Base-by-base conservation (phyloP, 345 rosid species). In the Streptanthus diversifolius region DNA sequence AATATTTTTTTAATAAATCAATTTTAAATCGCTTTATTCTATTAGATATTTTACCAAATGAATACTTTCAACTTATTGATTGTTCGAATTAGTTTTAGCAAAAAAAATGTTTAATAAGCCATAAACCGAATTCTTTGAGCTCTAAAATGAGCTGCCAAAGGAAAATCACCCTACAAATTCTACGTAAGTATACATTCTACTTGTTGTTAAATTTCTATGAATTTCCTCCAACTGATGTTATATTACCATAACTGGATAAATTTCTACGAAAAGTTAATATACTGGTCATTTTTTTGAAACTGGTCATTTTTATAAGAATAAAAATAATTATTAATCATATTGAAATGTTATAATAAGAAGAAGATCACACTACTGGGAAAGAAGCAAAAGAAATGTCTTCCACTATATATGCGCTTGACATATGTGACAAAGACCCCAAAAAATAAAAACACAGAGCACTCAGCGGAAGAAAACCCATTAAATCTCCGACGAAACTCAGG, bases 341-440 rank as follows among this genome's bases (percentile, higher is more conserved):
- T 40, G 1, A 29, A 8, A 29, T 5, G 0, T 14, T 58, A 32
- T 3, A 17, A 18, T 3, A 8, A 10, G 13, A 8, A 24, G 22
- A 40, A 18, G 45, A 59, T 41, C 32, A 33, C 58, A 15, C 52
- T 40, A 73, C 7, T 41, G 63, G 22, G 53, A 39, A 51, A 63
- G 13, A 64, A 43, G 44, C 52, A 66, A 48, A 48, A 6, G 17
- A 62, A 3, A 68, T 53, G 25, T 62, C 4, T 41, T 52, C 56
- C 73, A 67, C 63, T 60, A 75, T 75, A 75, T 60, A 75, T 40
- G 56, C 58, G 61, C 11, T 75, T 68, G 51, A 53, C 57, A 68
- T 12, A 32, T 52, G 57, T 75, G 74, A 61, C 45, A 35, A 40
- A 55, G 60, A 55, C 39, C 36, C 59, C 19, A 8, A 13, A 30